These are phyloP conservation scores for Boletus huronensis DNA, from an alignment of 768 basidiomycete species.

Conservation along the genomic window DNA sequence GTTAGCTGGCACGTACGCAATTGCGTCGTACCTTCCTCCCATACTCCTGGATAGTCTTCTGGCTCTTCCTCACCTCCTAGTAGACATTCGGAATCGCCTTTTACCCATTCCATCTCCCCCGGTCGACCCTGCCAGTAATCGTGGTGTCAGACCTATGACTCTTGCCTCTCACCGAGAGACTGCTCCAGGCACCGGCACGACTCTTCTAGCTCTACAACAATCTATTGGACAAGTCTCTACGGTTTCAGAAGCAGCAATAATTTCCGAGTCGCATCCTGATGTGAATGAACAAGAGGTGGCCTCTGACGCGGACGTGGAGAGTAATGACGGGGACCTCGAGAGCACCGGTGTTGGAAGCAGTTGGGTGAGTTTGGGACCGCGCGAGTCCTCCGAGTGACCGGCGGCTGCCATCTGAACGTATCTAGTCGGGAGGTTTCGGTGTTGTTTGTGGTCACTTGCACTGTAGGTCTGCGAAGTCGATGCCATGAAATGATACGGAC, in stretches of 20 bases:
- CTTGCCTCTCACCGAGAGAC: constrained; percentile 13
- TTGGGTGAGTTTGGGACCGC: constrained; percentile 60
- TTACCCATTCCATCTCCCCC: constrained; percentile 46
- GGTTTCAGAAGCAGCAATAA: constrained; percentile 7
- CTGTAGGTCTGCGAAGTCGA: not conserved
- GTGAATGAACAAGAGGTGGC: constrained; percentile 38
- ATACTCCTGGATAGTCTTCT: constrained; percentile 62
- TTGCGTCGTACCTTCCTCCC: constrained; percentile 69
- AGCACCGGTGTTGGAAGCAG: constrained; percentile 51
- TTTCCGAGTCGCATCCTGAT: constrained; percentile 10
- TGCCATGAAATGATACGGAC: not conserved
- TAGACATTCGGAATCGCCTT: constrained; percentile 59
- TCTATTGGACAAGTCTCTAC: constrained; percentile 7
- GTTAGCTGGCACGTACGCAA: constrained; percentile 64
- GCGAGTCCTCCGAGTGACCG: constrained; percentile 18
- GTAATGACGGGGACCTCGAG: constrained; percentile 54
- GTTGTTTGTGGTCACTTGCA: not conserved
- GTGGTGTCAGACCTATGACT: constrained; percentile 16
- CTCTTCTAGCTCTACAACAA: constrained; percentile 1
- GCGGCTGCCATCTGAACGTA: not conserved
- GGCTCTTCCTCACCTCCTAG: constrained; percentile 61
- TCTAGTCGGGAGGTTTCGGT: not conserved
- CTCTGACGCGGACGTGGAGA: constrained; percentile 70
- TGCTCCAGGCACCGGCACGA: constrained; percentile 1
- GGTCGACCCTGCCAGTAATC: constrained; percentile 32